Percentiles rank a stretch among this genome's conserved stretches.
phyloP scores from a whole-genome alignment of 2,329 filamentous ascomycete genomes.

The Venturia asperata region DNA sequence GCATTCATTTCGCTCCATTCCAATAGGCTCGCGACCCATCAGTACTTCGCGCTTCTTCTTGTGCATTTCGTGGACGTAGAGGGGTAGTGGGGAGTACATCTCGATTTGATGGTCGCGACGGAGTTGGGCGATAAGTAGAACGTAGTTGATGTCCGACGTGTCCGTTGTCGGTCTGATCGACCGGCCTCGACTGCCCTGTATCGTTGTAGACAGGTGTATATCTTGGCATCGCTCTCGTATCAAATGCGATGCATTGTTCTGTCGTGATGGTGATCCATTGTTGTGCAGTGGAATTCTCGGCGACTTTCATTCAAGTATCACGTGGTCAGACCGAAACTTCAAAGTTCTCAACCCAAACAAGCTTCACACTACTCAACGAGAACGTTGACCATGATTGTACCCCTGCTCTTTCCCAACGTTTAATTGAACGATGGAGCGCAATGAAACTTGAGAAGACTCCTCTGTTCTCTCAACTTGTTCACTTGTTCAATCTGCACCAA shows the following conservation, averaged over 20 bases:
- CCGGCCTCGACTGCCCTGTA: background rate
- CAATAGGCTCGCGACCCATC: no score
- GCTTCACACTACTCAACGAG: no score
- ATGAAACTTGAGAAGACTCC: background rate
- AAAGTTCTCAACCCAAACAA: background rate
- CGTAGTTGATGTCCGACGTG: background rate
- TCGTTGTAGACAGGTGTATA: no score
- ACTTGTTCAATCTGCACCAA: background rate
- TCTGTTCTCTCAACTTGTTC: background rate
- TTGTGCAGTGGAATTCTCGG: background rate
- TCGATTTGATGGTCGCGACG: no score
- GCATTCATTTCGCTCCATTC: no score
- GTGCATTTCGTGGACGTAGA: no score
- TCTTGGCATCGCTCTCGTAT: background rate
- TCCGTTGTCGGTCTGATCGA: background rate
- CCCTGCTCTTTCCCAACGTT: background rate
- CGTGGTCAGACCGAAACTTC: background rate
- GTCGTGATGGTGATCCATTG: background rate
- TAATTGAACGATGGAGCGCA: background rate
- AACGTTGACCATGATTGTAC: no score
- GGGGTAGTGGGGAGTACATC: no score
- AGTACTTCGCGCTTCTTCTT: no score
- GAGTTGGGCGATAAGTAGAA: background rate
- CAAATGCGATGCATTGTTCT: background rate
- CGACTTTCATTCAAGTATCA: no score